phyloP scores from a whole-genome alignment of 2,329 filamentous ascomycete genomes.

The Pestalotiopsis sp. region DNA sequence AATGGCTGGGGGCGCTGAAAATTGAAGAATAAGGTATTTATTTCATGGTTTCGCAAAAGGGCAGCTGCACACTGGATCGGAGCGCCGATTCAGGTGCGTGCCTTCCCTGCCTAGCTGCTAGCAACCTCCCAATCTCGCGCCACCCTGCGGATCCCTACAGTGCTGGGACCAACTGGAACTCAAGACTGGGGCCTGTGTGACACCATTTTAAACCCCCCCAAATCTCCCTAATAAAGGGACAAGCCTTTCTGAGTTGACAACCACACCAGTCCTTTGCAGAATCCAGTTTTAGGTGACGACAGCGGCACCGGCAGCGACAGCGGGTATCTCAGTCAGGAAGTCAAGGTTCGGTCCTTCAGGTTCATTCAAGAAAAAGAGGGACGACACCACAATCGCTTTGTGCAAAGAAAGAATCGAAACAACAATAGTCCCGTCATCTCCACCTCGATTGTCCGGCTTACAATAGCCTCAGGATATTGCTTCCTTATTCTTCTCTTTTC shows the following conservation, averaged over 20 bases:
- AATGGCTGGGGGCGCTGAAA: too few relatives aligned
- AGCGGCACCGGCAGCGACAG: neutral
- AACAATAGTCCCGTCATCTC: neutral
- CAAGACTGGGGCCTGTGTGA: neutral
- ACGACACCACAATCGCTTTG: neutral
- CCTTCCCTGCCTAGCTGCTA: neutral
- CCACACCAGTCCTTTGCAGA: neutral
- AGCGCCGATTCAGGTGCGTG: neutral
- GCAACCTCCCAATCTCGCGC: neutral
- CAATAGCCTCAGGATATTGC: neutral
- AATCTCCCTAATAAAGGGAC: neutral
- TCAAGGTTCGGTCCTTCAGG: neutral
- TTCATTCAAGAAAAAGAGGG: neutral
- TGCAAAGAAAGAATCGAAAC: neutral
- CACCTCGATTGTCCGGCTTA: neutral
- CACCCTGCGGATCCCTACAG: neutral
- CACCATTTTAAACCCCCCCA: conserved; percentile 4
- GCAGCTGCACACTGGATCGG: neutral
- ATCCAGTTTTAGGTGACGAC: neutral
- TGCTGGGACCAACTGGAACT: neutral
- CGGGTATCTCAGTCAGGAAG: neutral
- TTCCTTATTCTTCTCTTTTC: neutral
- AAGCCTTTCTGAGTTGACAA: neutral
- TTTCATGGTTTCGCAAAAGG: neutral
- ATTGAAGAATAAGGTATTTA: too few relatives aligned